Conservation (phyloP, 306 rosid species). For the Hippophae tibetana region DNA sequence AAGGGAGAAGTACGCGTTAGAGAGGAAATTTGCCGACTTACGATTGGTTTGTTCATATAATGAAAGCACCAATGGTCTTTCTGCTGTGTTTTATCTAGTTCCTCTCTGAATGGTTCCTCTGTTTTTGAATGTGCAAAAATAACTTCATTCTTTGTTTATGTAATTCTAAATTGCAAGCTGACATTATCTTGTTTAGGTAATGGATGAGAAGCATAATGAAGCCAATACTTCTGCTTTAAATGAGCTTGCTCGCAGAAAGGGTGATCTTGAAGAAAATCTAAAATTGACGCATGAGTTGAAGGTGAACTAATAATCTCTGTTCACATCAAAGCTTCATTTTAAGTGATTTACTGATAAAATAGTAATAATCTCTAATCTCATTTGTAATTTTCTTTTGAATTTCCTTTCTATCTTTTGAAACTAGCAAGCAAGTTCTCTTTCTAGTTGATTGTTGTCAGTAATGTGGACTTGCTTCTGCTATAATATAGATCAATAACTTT, state of each 20-base stretch:
- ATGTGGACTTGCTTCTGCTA: too few species aligned
- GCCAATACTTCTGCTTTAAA: slow-evolving; percentile 59
- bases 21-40: slow-evolving; percentile 77
- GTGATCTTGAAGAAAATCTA: slow-evolving; percentile 76
- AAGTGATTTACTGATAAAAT: neutral
- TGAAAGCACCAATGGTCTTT: slow-evolving; percentile 12
- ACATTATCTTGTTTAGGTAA: slow-evolving; percentile 39
- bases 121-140: slow-evolving; percentile 7
- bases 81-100: neutral
- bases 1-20: slow-evolving; percentile 77
- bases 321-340: neutral
- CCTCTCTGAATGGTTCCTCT: slow-evolving; percentile 4
- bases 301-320: slow-evolving; percentile 27
- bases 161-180: neutral
- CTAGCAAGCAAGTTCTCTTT: too few species aligned
- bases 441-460: too few species aligned
- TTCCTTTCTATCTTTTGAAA: too few species aligned
- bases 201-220: slow-evolving; percentile 88
- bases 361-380: neutral
- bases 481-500: too few species aligned
- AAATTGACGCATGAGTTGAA: slow-evolving; percentile 75
- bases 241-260: slow-evolving; percentile 75
- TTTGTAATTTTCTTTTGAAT: too few species aligned
- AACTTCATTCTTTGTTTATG: slow-evolving; percentile 8
- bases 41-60: slow-evolving; percentile 60